A percentile compares a stretch with the other conserved stretches of the same genome.
Evolutionary conservation across 164 flowering plant genomes (phyloP).

Genomic region (Dillenia turbinata): DNA sequence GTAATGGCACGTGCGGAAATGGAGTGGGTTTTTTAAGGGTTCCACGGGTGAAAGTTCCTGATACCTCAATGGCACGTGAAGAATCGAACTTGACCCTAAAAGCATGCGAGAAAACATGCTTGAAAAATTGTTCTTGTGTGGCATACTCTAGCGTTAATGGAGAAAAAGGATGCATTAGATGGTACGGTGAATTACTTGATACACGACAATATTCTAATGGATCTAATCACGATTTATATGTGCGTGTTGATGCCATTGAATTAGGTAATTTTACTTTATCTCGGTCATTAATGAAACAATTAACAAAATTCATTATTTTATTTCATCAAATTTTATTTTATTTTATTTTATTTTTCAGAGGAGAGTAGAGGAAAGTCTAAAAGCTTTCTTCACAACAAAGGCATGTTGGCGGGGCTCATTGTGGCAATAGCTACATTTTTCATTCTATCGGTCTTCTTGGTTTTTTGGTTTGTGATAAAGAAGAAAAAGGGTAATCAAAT

Average conservation of each 20-base stretch:
- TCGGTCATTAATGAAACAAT: too few species aligned
- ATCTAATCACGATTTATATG: conserved; percentile 22
- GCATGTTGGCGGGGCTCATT: too few species aligned
- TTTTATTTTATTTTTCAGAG: too few species aligned
- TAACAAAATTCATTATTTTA: too few species aligned
- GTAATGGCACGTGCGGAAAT: conserved; percentile 17
- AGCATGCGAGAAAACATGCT: conserved; percentile 27
- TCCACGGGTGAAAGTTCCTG: conserved; percentile 29
- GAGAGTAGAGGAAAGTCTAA: too few species aligned
- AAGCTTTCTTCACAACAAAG: too few species aligned
- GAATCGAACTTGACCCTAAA: conserved; percentile 7
- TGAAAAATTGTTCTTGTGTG: conserved; percentile 35
- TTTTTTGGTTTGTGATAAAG: too few species aligned
- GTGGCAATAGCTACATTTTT: too few species aligned
- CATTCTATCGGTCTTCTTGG: too few species aligned
- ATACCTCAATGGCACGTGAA: conserved; percentile 9
- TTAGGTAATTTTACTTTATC: conserved; percentile 17
- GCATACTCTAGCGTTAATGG: conserved; percentile 22
- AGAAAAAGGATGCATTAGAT: conserved; percentile 27
- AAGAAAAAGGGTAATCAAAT: too few species aligned
- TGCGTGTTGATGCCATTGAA: conserved; percentile 19
- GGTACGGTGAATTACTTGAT: conserved; percentile 27
- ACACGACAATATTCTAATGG: not conserved
- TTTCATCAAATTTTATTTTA: too few species aligned
- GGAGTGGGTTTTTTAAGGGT: conserved; percentile 25